These are phyloP conservation scores for Ensete ventricosum DNA, from an alignment of 176 grass and related monocot species.

Conservation along the genomic window DNA sequence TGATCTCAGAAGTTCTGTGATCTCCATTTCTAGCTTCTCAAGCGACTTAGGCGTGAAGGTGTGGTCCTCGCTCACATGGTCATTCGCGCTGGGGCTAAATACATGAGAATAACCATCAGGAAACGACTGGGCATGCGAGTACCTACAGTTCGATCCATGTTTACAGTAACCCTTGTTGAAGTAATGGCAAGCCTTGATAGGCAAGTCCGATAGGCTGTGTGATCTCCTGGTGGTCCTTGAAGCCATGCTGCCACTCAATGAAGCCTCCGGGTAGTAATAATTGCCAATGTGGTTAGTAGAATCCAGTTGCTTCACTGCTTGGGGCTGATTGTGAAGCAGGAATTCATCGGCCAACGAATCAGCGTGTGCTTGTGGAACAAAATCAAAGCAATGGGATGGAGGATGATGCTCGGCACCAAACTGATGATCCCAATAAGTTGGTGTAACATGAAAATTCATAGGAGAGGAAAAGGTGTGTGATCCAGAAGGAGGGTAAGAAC, in stretches of 20 bases:
- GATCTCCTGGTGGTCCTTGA: constrained; percentile 5
- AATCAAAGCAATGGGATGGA: constrained; percentile 5
- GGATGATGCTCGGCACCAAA: not conserved
- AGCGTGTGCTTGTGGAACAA: not conserved
- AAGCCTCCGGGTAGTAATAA: constrained; percentile 30
- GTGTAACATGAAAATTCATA: constrained; percentile 16
- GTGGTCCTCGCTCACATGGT: constrained; percentile 14
- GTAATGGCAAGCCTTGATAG: constrained; percentile 52
- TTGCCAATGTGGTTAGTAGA: constrained; percentile 5
- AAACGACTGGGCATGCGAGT: constrained; percentile 42
- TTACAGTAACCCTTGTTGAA: constrained; percentile 75
- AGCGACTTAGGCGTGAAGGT: constrained; percentile 19
- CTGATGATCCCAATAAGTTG: no score
- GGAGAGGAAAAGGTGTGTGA: constrained; percentile 8
- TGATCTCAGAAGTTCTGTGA: constrained; percentile 46
- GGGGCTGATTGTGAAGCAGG: constrained; percentile 12
- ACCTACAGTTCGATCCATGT: constrained; percentile 59
- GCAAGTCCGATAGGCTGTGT: constrained; percentile 22
- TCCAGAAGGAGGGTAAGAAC: no score
- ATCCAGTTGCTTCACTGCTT: constrained; percentile 26
- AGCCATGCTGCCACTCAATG: constrained; percentile 2
- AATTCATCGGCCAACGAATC: constrained; percentile 17
- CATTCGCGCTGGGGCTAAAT: not conserved
- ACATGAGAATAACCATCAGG: constrained; percentile 18
- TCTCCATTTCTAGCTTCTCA: constrained; percentile 45